Base-by-base conservation (phyloP, 1,284 basidiomycete genomes). In the Cutaneotrichosporon mucoides region DNA sequence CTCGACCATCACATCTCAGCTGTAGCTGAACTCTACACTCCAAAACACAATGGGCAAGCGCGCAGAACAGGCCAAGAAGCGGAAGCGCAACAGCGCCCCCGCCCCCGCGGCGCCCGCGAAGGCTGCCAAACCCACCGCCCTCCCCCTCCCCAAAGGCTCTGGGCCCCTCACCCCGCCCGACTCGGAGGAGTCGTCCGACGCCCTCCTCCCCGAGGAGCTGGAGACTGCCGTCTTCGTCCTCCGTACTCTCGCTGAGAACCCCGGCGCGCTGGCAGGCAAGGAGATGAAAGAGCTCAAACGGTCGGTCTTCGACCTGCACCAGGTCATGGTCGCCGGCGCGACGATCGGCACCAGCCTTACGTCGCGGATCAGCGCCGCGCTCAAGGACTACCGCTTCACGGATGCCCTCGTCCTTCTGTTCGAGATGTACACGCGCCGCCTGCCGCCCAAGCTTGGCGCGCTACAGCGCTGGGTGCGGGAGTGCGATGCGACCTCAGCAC, bases 401-500 rank as follows among this genome's bases (percentile, higher is more conserved):
- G 76, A 82, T 60, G 82, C 83, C 6, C 79, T 84, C 24, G 80
- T 84, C 16, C 72, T 82, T 15, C 75, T 84, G n/a, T 80, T 81
- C 51, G 83, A 84, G 66, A 81, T 84, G 77, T 79, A 80, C 55
- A 79, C 82, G 42, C 80, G 82, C 9, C 70, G 76, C 9, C 74
- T 82, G 11, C 70, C 80, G 5, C 82, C 83, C 10, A 83, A 83
- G 65, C 79, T 84, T 13, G 83, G 83, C 9, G 80, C 82, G 3
- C 71, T 84, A 6, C 83, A 84, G 66, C 77, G 83, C 24, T 84
- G 83, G 83, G 82, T 83, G 9, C 71, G 83, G 33, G 83, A 84
- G 64, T 83, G 82, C 66, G 83, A 84, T 69, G 83, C 82, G 0
- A 79, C 79, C 6, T 77, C 77, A 2, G 70, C 75, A 4, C 75